Evolutionary conservation across 2,329 filamentous ascomycete genomes (phyloP).

Genomic region (Aphanocladium album): DNA sequence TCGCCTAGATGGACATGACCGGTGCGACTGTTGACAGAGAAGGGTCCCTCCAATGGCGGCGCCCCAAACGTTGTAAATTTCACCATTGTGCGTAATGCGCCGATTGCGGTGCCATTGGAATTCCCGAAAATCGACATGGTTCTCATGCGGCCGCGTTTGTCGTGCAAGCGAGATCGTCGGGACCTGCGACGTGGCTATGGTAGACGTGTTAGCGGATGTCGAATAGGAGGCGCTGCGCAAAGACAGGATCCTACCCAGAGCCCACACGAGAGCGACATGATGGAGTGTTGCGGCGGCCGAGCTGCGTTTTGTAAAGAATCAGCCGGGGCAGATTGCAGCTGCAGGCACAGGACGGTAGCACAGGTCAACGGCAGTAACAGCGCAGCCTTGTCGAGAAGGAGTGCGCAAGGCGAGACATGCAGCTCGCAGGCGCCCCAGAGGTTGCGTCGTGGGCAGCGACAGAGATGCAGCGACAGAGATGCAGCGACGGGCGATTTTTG

Average conservation of each 20-base stretch:
- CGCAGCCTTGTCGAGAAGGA: background rate
- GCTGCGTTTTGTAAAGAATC: background rate
- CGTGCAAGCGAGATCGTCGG: background rate
- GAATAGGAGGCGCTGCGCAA: background rate
- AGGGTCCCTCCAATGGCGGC: slow-evolving; percentile 24
- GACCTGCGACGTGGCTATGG: background rate
- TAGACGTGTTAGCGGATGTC: background rate
- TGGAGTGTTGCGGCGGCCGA: background rate
- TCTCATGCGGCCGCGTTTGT: slow-evolving; percentile 26
- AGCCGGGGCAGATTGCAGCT: background rate
- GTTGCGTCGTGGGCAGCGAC: background rate
- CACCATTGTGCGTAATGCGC: slow-evolving; percentile 29
- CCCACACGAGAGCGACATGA: slow-evolving; percentile 11
- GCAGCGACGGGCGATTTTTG: background rate
- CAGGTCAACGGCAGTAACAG: background rate
- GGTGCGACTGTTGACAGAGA: slow-evolving; percentile 15
- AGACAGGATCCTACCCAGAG: background rate
- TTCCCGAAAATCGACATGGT: slow-evolving; percentile 37
- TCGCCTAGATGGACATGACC: slow-evolving; percentile 40
- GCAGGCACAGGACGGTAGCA: background rate
- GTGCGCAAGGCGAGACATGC: background rate
- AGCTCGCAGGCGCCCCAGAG: background rate
- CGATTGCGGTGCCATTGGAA: slow-evolving; percentile 26
- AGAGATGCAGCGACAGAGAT: background rate
- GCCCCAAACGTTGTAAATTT: slow-evolving; percentile 27